Evolutionary conservation across 1,284 basidiomycete genomes (phyloP), one percentile per base, ranked within the genome.

Genomic region (Moesziomyces sp.): DNA sequence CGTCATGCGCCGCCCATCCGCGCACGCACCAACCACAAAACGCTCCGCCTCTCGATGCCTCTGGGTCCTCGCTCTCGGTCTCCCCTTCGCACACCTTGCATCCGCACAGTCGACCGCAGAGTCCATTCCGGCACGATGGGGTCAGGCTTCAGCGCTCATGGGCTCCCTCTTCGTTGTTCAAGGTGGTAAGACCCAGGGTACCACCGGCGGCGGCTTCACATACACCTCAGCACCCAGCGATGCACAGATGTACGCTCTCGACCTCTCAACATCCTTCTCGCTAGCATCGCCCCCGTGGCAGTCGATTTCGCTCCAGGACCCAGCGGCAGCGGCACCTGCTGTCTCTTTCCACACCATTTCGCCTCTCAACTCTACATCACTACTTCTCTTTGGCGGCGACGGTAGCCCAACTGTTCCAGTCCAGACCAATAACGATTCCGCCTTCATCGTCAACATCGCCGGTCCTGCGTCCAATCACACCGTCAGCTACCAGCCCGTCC

Each of bases 371-470:
- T 49, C 48, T 28, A 52, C 58, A 10, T 46, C 66, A 1, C 58
- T 81, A 7, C 56, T 80, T 23, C 60, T 80, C 47, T 81, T 81
- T 48, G 80, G 80, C 19, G 80, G 80, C 30, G 75, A 79, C 47
- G 73, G 44, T 19, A 60, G 53, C 21, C 58, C 65, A 0, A 5
- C 42, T 1, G 62, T 75, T 2, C 67, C 76, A 2, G 51, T 77
- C 1, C 77, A 75, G 42, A 77, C 78, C 5, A 63, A 59, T 24
- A 80, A 80, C 21, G 78, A 81, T 46, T 80, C 78, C 2, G 72
- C 76, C 28, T 81, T 74, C 53, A 58, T 71, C 42, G 46, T 79
- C 28, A 46, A 51, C 21, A 55, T 81, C 35, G 53, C 48, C n/a
- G 67, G 58, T 16, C 38, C 70, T 11, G 5, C 42, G 0, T 44